Conservation (phyloP, 352 stramenopile species). For the Pythium monospermum region DNA sequence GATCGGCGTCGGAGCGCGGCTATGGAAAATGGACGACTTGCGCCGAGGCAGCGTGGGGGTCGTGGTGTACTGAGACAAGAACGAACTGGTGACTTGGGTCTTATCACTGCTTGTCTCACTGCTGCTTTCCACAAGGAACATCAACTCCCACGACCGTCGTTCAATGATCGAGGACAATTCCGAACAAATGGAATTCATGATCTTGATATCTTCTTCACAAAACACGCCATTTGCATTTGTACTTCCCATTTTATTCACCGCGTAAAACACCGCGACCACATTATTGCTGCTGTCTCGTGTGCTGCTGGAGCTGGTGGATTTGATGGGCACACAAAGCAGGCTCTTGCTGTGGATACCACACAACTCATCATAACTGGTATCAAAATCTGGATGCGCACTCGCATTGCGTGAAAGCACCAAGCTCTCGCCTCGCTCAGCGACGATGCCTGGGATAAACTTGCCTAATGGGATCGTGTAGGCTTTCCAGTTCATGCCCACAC, state of each 20-base stretch:
- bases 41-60: conserved; percentile 32
- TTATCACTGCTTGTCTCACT: conserved; percentile 37
- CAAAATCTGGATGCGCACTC: conserved; percentile 55
- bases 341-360: conserved; percentile 57
- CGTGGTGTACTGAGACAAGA: conserved; percentile 72
- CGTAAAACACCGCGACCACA: conserved; percentile 78
- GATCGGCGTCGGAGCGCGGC: conserved; percentile 15
- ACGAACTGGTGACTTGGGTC: conserved; percentile 51
- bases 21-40: conserved; percentile 21
- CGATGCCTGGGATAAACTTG: conserved; percentile 61
- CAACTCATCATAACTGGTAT: conserved; percentile 54
- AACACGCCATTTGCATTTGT: conserved; percentile 29
- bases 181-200: conserved; percentile 57
- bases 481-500: conserved; percentile 59
- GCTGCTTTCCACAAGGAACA: conserved; percentile 52
- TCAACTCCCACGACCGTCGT: conserved; percentile 62
- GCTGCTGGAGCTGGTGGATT: conserved; percentile 21
- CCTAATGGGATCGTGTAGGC: conserved; percentile 64
- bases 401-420: conserved; percentile 52
- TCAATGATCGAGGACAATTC: conserved; percentile 64
- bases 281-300: conserved; percentile 21
- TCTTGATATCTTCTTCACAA: conserved; percentile 56
- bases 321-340: conserved; percentile 72
- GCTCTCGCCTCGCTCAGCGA: conserved; percentile 54
- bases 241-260: conserved; percentile 58